These are phyloP conservation scores for Stentor roeselii DNA, from an alignment of 73 alveolate species.

Conservation along the genomic window DNA sequence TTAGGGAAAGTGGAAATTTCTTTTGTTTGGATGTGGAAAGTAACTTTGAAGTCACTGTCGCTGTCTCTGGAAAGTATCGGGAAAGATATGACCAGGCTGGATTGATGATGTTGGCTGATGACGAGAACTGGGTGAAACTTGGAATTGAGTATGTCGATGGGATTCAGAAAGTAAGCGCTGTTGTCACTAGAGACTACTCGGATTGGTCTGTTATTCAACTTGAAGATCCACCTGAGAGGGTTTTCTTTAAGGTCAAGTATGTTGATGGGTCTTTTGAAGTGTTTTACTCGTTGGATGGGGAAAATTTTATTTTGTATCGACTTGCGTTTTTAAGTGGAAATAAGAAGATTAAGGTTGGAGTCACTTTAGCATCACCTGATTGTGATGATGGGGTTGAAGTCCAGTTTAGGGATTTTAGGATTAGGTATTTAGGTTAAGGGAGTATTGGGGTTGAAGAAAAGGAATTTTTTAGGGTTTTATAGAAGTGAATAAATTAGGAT, in stretches of 20 bases:
- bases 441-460: too few species aligned
- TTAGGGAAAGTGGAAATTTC: slow-evolving; percentile 33
- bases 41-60: slow-evolving; percentile 21
- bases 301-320: neutral
- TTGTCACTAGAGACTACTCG: slow-evolving; percentile 31
- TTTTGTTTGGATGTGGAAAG: neutral
- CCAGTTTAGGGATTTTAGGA: slow-evolving; percentile 10
- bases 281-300: slow-evolving; percentile 19
- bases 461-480: too few species aligned
- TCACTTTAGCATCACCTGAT: slow-evolving; percentile 24
- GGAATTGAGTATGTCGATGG: slow-evolving; percentile 27
- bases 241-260: neutral
- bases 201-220: slow-evolving; percentile 28
- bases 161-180: slow-evolving; percentile 22
- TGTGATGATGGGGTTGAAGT: slow-evolving; percentile 19
- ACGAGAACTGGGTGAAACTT: slow-evolving; percentile 10
- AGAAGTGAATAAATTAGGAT: too few species aligned
- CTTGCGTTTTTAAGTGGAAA: neutral
- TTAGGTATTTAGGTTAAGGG: neutral
- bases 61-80: slow-evolving; percentile 21
- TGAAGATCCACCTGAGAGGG: neutral
- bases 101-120: slow-evolving; percentile 18
- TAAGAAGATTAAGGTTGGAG: neutral
- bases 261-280: slow-evolving; percentile 11
- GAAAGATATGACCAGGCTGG: slow-evolving; percentile 29